phyloP scores from a whole-genome alignment of 768 basidiomycete genomes.

The Grammothele lineata region DNA sequence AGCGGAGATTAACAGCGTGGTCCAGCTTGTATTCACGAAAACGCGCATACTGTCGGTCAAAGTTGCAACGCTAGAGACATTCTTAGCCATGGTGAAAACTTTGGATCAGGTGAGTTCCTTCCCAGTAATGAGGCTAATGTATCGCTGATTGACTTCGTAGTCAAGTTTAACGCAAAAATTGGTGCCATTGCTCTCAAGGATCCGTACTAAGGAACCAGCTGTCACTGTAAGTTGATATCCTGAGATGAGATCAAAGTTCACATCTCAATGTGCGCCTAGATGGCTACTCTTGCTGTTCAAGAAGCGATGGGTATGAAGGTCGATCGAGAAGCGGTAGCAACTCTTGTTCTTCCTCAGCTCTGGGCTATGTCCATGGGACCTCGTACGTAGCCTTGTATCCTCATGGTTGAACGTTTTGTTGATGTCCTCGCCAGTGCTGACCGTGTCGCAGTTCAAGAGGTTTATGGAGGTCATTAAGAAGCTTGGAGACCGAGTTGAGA shows the following conservation, averaged over 20 bases:
- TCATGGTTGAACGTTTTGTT: background rate
- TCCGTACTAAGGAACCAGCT: constrained; percentile 92
- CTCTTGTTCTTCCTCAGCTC: constrained; percentile 53
- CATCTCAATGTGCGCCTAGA: constrained; percentile 36
- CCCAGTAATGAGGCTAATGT: background rate
- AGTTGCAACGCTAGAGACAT: constrained; percentile 81
- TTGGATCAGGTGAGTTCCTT: constrained; percentile 69
- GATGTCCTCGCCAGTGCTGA: constrained; percentile 51
- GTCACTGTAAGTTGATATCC: constrained; percentile 71
- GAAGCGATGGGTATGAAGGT: constrained; percentile 96
- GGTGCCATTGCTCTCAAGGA: constrained; percentile 90
- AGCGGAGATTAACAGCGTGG: no score
- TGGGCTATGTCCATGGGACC: constrained; percentile 99
- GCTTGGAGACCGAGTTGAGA: constrained; percentile 82
- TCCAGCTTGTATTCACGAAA: constrained; percentile 86
- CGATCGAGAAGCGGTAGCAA: constrained; percentile 78
- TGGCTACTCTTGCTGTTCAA: constrained; percentile 86
- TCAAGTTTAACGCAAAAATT: constrained; percentile 90
- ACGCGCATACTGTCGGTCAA: constrained; percentile 89
- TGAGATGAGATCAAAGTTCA: background rate
- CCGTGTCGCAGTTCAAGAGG: constrained; percentile 80
- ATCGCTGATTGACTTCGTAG: constrained; percentile 31
- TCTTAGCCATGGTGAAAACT: constrained; percentile 83
- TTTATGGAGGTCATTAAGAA: constrained; percentile 86
- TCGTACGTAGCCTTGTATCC: constrained; percentile 49